Percentiles rank a stretch among this genome's conserved stretches.
phyloP scores from a whole-genome alignment of 805 yeast genomes.

The Saccharomycopsis microspora region DNA sequence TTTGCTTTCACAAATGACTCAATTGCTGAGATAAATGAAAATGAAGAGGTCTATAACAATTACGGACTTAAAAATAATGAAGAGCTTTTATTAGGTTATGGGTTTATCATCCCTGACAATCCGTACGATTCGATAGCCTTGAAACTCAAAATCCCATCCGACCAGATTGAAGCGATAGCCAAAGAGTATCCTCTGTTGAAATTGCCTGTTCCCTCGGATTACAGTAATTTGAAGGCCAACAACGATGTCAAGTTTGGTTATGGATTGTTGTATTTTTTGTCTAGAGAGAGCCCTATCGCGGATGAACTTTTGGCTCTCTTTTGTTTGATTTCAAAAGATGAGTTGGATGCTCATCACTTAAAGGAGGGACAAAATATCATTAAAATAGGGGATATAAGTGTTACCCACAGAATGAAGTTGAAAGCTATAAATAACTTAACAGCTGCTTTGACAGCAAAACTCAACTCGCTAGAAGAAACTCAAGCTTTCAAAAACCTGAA shows the following conservation, averaged over 20 bases:
- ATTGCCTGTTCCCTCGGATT: conserved; percentile 16
- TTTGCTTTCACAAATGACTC: conserved; percentile 3
- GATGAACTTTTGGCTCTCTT: conserved; percentile 23
- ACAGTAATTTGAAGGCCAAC: conserved; percentile 14
- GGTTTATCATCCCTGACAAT: conserved; percentile 53
- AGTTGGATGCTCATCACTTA: conserved; percentile 24
- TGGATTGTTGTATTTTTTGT: conserved; percentile 13
- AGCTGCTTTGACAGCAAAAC: conserved; percentile 39
- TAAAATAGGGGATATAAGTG: conserved; percentile 21
- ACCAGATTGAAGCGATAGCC: conserved; percentile 24
- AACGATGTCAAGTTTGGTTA: conserved; percentile 3
- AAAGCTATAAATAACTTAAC: conserved; percentile 50
- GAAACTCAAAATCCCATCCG: conserved; percentile 38
- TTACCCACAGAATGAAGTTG: conserved; percentile 42
- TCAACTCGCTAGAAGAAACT: conserved; percentile 17
- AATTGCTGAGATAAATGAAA: conserved; percentile 18
- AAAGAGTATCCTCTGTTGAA: conserved; percentile 18
- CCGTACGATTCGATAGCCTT: conserved; percentile 51
- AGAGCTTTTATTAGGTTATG: conserved; percentile 72
- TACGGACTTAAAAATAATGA: conserved; percentile 87
- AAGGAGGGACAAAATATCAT: conserved; percentile 29
- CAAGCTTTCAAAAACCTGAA: neutral
- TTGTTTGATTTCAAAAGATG: conserved; percentile 27
- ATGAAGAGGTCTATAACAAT: conserved; percentile 57
- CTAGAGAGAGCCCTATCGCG: conserved; percentile 5